Conservation (phyloP, 2,329 filamentous ascomycete genomes). For the Clonostachys chloroleuca region DNA sequence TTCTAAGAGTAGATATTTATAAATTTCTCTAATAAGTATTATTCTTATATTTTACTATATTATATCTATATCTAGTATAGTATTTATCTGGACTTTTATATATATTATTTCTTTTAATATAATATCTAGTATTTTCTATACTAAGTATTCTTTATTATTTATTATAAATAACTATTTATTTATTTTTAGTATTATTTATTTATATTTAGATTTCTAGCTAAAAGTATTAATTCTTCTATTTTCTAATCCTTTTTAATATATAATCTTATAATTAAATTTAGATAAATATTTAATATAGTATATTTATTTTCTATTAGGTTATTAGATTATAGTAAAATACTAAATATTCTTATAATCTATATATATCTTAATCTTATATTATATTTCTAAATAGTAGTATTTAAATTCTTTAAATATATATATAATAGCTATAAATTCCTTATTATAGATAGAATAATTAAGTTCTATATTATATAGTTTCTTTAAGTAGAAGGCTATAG, state of each 20-base stretch:
- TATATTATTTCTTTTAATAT: no score
- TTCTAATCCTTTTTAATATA: neutral
- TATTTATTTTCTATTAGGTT: neutral
- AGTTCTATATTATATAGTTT: neutral
- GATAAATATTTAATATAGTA: neutral
- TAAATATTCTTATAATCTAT: neutral
- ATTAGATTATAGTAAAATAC: neutral
- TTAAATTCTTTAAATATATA: neutral
- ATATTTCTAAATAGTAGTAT: neutral
- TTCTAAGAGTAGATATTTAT: no score
- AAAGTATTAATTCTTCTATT: neutral
- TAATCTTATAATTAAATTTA: neutral
- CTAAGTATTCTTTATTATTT: neutral
- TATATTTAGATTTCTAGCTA: neutral
- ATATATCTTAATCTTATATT: neutral
- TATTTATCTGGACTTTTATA: no score
- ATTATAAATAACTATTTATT: neutral
- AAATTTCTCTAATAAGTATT: no score
- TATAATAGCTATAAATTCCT: neutral
- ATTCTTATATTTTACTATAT: neutral
- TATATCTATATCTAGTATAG: neutral
- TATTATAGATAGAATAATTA: neutral
- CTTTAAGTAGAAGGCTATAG: neutral
- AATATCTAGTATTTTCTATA: neutral
- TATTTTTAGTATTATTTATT: neutral